Percentiles rank a stretch among this genome's conserved stretches.
phyloP scores from a whole-genome alignment of 495 filamentous ascomycete species.

The Parathielavia appendiculata region DNA sequence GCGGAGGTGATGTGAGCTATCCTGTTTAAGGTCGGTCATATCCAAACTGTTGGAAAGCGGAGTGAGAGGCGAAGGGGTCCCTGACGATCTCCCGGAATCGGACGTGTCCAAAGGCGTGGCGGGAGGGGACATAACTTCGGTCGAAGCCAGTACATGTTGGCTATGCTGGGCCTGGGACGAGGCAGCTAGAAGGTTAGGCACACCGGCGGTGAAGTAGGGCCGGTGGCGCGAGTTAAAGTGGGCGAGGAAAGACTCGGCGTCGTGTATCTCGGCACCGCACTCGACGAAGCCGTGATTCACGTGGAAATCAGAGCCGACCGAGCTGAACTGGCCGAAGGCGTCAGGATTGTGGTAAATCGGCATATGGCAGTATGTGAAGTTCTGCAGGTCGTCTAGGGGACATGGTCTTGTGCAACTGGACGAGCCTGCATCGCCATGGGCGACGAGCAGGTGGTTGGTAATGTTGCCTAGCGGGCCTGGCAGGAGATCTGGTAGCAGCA shows the following conservation, averaged over 20 bases:
- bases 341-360: constrained; percentile 20
- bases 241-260: constrained; percentile 27
- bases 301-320: constrained; percentile 13
- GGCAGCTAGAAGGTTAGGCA: not conserved
- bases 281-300: constrained; percentile 22
- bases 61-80: constrained; percentile 28
- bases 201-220: constrained; percentile 17
- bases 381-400: constrained; percentile 28
- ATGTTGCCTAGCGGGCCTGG: constrained; percentile 22
- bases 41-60: constrained; percentile 26
- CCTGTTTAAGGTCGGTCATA: constrained; percentile 21
- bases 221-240: constrained; percentile 33
- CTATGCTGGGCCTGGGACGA: not conserved
- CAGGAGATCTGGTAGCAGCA: constrained; percentile 16
- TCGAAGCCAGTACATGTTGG: constrained; percentile 14
- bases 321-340: constrained; percentile 23
- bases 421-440: constrained; percentile 22
- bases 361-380: constrained; percentile 28
- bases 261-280: constrained; percentile 30
- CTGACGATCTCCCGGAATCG: constrained; percentile 26
- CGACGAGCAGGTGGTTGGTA: constrained; percentile 28
- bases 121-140: constrained; percentile 25
- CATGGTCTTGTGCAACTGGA: constrained; percentile 28
- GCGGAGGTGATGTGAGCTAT: constrained; percentile 12
- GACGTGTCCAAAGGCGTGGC: constrained; percentile 28